Evolutionary conservation across 352 stramenopile genomes (phyloP), one percentile per base, ranked within the genome.

Genomic region (Globisporangium iwayamae): DNA sequence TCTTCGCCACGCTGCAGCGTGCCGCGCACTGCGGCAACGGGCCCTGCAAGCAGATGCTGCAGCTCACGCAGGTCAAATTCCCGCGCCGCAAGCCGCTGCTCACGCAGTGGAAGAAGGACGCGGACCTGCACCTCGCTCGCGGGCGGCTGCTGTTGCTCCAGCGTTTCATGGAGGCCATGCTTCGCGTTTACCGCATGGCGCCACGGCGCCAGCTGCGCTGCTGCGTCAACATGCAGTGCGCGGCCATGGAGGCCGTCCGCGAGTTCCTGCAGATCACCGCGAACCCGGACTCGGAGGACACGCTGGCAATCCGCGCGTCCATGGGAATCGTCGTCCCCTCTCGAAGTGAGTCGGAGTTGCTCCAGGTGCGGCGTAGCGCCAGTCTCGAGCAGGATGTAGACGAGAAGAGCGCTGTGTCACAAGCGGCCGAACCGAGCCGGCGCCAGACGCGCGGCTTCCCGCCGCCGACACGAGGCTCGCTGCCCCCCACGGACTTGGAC

Each of bases 141-240:
- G 66, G 81, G 39, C 82, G 82, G 30, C 48, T 78, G 16, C 9
- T 63, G 1, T 56, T 73, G 47, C 68, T 91, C 1, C 76, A 91
- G 53, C 60, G 72, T 18, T 91, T 90, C 38, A 55, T 89, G 7
- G 71, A 88, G 28, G 69, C 72, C 14, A 51, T 87, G 25, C 68
- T 91, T 11, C 64, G 74, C 8, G 68, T 83, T 16, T 91, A 88
- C 67, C 77, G 74, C 47, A 62, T 60, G 20, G 70, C 77, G 0
- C 64, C 73, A 0, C 77, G 76, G 34, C 80, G 83, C 10, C 75
- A 88, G 34, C 61, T 84, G 58, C 80, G 80, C 14, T 79, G 72
- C 54, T 93, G 85, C 55, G 70, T 86, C 47, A 84, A 87, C 55
- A 62, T 68, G 13, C 58, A 82, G 38, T 93, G 83, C 59, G 41